Percentiles rank a stretch among this genome's conserved stretches.
These are phyloP conservation scores for Phlegmacium glaucopus DNA, from an alignment of 768 basidiomycete genomes.

Conservation along the genomic window DNA sequence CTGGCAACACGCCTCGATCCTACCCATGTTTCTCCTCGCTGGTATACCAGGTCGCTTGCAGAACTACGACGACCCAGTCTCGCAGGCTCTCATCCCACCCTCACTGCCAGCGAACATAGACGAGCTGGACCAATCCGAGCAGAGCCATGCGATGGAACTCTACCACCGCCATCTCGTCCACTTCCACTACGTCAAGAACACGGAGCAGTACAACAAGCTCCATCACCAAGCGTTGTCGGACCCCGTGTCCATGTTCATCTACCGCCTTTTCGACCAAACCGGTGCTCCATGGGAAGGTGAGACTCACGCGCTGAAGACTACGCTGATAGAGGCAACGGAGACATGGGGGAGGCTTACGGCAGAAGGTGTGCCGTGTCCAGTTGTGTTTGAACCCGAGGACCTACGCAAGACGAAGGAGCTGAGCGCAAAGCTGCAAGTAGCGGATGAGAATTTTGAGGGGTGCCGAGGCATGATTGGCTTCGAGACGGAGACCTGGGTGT, in stretches of 20 bases:
- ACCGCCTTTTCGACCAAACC: conserved; percentile 42
- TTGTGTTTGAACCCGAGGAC: conserved; percentile 46
- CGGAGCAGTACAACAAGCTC: conserved; percentile 41
- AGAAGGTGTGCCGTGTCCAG: conserved; percentile 37
- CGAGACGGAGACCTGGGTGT: conserved; percentile 10
- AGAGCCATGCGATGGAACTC: conserved; percentile 27
- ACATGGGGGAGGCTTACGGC: conserved; percentile 40
- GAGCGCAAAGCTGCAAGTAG: conserved; percentile 3
- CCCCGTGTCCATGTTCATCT: conserved; percentile 29
- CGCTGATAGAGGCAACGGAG: conserved; percentile 42
- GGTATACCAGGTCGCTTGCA: conserved; percentile 41
- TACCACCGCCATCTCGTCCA: conserved; percentile 48
- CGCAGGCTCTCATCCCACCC: conserved; percentile 36
- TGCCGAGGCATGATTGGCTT: conserved; percentile 6
- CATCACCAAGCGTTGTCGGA: conserved; percentile 41
- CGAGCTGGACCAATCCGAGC: conserved; percentile 37
- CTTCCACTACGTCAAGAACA: conserved; percentile 46
- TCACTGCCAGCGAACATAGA: conserved; percentile 41
- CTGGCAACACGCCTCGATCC: conserved; percentile 56
- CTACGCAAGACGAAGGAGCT: conserved; percentile 33
- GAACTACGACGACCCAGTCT: conserved; percentile 45
- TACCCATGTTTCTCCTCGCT: conserved; percentile 48
- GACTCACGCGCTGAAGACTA: conserved; percentile 42
- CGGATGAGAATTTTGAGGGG: conserved; percentile 4
- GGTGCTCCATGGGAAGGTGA: conserved; percentile 50